Base-by-base conservation (phyloP, 1,139 yeast species). In the Pichia sp. region DNA sequence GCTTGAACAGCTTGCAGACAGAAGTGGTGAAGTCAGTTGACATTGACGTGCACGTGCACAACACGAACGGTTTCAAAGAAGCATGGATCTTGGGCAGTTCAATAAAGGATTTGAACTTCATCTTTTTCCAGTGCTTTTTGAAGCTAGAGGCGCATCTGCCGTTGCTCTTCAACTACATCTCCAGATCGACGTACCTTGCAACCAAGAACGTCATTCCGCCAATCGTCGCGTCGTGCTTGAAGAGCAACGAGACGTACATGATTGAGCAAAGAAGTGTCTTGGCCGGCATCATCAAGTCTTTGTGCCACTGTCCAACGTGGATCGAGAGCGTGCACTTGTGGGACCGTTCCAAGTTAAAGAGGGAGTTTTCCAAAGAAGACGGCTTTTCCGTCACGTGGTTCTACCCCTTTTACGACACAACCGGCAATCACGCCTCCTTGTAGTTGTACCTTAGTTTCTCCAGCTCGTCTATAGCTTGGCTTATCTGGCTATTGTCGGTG, bases 341-440 rank as follows among this genome's bases (percentile, higher is more conserved):
- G 47, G 26, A 46, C 44, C 23, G 23, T 15, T 16, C 32, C 26
- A 54, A 50, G 16, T 47, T 47, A 10, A 55, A 40, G 51, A 41
- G 36, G n/a, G 51, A 42, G 52, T 38, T 3, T 10, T 19, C 31
- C 4, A 32, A 15, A 16, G 5, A 16, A 2, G 40, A 34, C 43
- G 42, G 23, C 10, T 56, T 56, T 16, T 31, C 52, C 32, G 34
- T 56, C 3, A 48, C 51, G 5, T 56, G 59, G 59, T 50, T 56
- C 31, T 45, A 30, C 29, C 50, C 48, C 40, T n/a, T 11, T 31
- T 40, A 30, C 15, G 40, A 19, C 16, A 10, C 3, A 23, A 11
- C 46, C 23, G n/a, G 19, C 30, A 11, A 48, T 61, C 59, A 66
- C 15, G 67, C 71, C 29, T 61, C 64, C 49, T 64, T 66, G 53